Evolutionary conservation across 139 green algal species (phyloP), one percentile per base, ranked within the genome.

Genomic region (Astrephomene gubernaculifera): DNA sequence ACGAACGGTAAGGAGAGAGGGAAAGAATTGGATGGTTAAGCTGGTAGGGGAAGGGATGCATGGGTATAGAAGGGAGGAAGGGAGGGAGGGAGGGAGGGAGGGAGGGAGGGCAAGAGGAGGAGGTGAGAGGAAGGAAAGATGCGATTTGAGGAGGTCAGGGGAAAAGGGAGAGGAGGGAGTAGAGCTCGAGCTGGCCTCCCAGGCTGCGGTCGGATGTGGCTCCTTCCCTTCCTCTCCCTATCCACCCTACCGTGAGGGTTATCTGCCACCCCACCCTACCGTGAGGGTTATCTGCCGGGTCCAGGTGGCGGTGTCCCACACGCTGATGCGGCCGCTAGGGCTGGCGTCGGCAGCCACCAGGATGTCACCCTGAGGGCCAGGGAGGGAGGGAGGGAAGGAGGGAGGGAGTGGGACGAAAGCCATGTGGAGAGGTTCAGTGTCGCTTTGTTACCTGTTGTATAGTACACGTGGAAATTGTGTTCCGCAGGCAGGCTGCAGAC

Each of bases 281-380:
- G 78, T 84, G 9, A 84, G 44, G 1, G 79, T 86, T 49, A 69
- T 45, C 79, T 74, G 79, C 6, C 79, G 45, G 44, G 27, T 17
- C 79, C 79, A 86, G 45, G 33, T 57, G 65, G 9, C 5, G 21
- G 79, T 86, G 64, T 86, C 79, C 79, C 79, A 86, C 2, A 86
- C n/a, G 49, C 65, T 79, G 39, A 86, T 72, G 79, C 79, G 79
- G 35, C 79, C 79, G 45, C 64, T 86, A 65, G 7, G 39, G 65
- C 65, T 79, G 65, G 79, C 65, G 79, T 86, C 79, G n/a, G n/a
- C 36, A 27, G 36, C 36, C 19, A 22, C 12, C 49, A 57, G 17
- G 14, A 57, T 57, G 14, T 17, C 49, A 17, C 49, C 49, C 12
- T 57, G 17, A 57, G 49, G 49, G 49, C 49, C 49, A 17, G 49